These are phyloP conservation scores for Phytophthora boehmeriae DNA, from an alignment of 352 stramenopile species.

Conservation along the genomic window DNA sequence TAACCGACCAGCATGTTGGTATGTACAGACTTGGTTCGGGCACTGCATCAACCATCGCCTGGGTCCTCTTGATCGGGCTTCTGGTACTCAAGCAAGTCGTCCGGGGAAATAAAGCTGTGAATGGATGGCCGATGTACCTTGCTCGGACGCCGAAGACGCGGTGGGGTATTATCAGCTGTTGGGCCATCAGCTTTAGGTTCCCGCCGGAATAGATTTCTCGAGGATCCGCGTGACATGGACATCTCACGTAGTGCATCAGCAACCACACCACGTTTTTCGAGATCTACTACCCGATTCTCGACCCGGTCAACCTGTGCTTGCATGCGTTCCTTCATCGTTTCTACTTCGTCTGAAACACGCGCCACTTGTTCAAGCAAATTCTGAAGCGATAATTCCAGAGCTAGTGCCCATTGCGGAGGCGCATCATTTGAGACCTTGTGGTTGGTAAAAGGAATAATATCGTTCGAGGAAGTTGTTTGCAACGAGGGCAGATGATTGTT, in stretches of 20 bases:
- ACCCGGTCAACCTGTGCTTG: conserved; percentile 50
- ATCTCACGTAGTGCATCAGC: conserved; percentile 62
- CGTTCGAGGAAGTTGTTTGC: background rate
- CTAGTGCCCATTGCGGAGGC: conserved; percentile 52
- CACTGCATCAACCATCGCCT: conserved; percentile 19
- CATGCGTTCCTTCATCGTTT: conserved; percentile 52
- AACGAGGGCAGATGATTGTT: background rate
- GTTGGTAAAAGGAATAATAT: background rate
- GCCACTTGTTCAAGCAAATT: conserved; percentile 57
- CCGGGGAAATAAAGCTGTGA: conserved; percentile 59
- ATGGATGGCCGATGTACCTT: conserved; percentile 48
- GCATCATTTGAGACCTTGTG: background rate
- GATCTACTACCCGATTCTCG: conserved; percentile 38
- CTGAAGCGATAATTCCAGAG: conserved; percentile 60
- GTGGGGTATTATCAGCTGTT: conserved; percentile 7
- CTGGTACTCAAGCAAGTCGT: conserved; percentile 70
- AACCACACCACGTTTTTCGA: conserved; percentile 54
- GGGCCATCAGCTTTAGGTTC: conserved; percentile 15
- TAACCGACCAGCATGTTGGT: conserved; percentile 7
- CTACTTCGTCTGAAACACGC: conserved; percentile 59
- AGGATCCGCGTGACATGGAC: conserved; percentile 23
- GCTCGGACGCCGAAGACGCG: conserved; percentile 11
- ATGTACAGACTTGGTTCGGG: conserved; percentile 17
- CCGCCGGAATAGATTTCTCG: conserved; percentile 23
- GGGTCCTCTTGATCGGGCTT: conserved; percentile 17